These are phyloP conservation scores for Podaxis sp. DNA, from an alignment of 768 basidiomycete genomes.

Conservation along the genomic window DNA sequence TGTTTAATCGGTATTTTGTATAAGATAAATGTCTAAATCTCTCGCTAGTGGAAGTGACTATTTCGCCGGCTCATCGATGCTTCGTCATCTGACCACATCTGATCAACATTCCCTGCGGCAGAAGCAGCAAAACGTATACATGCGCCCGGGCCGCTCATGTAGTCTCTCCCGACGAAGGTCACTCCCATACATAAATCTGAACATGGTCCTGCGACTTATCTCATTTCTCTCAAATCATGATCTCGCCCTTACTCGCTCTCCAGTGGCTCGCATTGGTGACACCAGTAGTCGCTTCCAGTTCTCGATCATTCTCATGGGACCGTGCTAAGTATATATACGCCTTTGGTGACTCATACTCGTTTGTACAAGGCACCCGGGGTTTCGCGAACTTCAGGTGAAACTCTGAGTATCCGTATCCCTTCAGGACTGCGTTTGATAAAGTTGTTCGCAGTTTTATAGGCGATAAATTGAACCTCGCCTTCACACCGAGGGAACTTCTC, in stretches of 20 bases:
- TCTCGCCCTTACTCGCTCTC: neutral
- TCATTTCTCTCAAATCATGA: neutral
- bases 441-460: slow-evolving; percentile 44
- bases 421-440: no score
- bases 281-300: neutral
- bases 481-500: slow-evolving; percentile 41
- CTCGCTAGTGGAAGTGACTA: neutral
- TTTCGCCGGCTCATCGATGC: neutral
- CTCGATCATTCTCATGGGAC: slow-evolving; percentile 1
- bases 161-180: neutral
- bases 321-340: slow-evolving; percentile 43
- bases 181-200: no score
- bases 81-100: neutral
- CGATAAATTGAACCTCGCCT: slow-evolving; percentile 40
- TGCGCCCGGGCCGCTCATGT: neutral
- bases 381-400: slow-evolving; percentile 53
- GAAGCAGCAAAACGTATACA: neutral
- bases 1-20: neutral
- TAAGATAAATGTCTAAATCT: neutral
- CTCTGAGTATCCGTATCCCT: neutral
- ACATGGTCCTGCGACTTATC: no score
- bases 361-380: slow-evolving; percentile 49
- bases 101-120: no score
- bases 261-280: neutral
- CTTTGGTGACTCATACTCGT: slow-evolving; percentile 59